phyloP scores from a whole-genome alignment of 2,329 filamentous ascomycete genomes.

The Diaporthe sp. region DNA sequence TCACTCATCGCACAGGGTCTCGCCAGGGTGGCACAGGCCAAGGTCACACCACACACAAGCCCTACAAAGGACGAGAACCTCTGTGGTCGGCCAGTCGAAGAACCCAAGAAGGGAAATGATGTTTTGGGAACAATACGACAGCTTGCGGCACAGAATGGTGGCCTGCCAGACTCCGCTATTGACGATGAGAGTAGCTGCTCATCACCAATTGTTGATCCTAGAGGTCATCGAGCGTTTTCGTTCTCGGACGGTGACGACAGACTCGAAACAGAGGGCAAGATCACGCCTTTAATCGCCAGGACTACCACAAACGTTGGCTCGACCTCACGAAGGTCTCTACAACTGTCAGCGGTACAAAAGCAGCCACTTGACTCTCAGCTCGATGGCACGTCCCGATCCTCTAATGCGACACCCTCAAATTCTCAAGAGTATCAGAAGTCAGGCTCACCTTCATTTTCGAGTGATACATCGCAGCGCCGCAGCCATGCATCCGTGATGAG shows the following conservation, averaged over 20 bases:
- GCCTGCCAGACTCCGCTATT: slow-evolving; percentile 37
- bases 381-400: not conserved
- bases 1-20: slow-evolving; percentile 39
- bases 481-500: slow-evolving; percentile 18
- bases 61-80: slow-evolving; percentile 36
- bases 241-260: slow-evolving; percentile 16
- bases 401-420: not conserved
- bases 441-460: slow-evolving; percentile 6
- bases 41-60: slow-evolving; percentile 38
- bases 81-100: not conserved
- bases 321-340: not conserved
- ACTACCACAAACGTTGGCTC: not conserved
- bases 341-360: slow-evolving; percentile 3
- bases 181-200: slow-evolving; percentile 35
- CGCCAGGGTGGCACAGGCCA: slow-evolving; percentile 27
- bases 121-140: slow-evolving; percentile 32
- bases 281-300: not conserved
- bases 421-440: not conserved
- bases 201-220: not conserved
- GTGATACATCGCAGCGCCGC: slow-evolving; percentile 18
- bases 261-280: not conserved
- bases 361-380: slow-evolving; percentile 9
- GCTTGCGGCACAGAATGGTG: slow-evolving; percentile 36
- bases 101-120: not conserved
- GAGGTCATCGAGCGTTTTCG: slow-evolving; percentile 4